Base-by-base conservation (phyloP, 495 filamentous ascomycete species). In the Cairneyella variabilis region DNA sequence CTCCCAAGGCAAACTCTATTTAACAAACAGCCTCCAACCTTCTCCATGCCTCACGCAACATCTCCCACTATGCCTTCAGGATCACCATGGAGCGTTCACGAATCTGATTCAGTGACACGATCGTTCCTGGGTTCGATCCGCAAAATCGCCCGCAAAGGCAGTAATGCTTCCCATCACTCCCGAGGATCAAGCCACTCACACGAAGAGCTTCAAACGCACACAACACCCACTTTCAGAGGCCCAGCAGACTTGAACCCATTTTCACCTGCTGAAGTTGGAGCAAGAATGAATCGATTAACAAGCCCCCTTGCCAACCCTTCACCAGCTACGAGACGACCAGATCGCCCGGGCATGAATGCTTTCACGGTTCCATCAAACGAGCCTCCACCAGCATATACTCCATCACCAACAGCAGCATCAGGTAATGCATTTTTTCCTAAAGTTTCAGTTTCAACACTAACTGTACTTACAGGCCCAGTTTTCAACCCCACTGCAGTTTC, bases 361-460 rank as follows among this genome's bases (percentile, higher is more conserved):
- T 69, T 68, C 48, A 66, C 57, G 3, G 58, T 59, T 5, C 61
- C 67, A 16, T 64, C 67, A 11, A 70, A 67, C 39, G 73, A 76
- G 40, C 69, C 73, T 8, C 74, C 74, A 37, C 74, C 74, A 60
- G 70, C 73, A n/a, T 77, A 77, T 61, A 66, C 67, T 16, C 49
- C 64, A 21, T 51, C 53, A 12, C 58, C 69, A n/a, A 60, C 65
- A 2, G 47, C 58, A 3, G 57, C 32, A 26, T 56, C 62, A 42
- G 62, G 58, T 14, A 47, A 41, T 30, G 65, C 46, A 32, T 32
- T 32, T 37, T 54, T 62, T 12, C 26, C 27, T 26, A n/a, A n/a
- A n/a, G n/a, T n/a, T n/a, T n/a, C n/a, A n/a, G n/a, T n/a, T n/a
- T n/a, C n/a, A n/a, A n/a, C n/a, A n/a, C n/a, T n/a, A n/a, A n/a